Evolutionary conservation across 495 filamentous ascomycete genomes (phyloP).

Genomic region (Pseudoneurospora amorphoporcata): DNA sequence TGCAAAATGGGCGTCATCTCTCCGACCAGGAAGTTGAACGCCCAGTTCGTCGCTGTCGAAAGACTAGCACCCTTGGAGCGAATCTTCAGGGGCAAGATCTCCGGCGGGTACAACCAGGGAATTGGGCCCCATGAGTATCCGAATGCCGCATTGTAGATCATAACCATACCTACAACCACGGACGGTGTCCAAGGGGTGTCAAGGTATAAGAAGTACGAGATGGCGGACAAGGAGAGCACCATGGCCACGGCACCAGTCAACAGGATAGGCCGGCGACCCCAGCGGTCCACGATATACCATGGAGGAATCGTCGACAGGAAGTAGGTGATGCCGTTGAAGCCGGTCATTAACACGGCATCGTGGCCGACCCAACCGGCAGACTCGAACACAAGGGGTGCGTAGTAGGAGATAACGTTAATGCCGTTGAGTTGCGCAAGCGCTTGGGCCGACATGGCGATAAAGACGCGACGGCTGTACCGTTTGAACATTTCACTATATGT

Average conservation of each 20-base stretch:
- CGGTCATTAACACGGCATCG: conserved; percentile 90
- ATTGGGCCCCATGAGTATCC: conserved; percentile 99
- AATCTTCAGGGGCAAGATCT: conserved; percentile 94
- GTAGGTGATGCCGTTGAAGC: conserved; percentile 90
- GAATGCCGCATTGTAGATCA: conserved; percentile 97
- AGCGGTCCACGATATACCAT: conserved; percentile 93
- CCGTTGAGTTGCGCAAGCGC: conserved; percentile 93
- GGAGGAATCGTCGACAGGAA: conserved; percentile 84
- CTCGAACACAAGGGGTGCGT: conserved; percentile 93
- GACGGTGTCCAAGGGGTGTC: conserved; percentile 65
- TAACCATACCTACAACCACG: conserved; percentile 86
- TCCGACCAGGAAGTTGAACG: conserved; percentile 95
- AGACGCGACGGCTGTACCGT: conserved; percentile 81
- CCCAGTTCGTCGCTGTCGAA: conserved; percentile 95
- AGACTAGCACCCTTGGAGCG: conserved; percentile 94
- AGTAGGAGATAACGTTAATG: conserved; percentile 99
- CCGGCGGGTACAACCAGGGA: conserved; percentile 95
- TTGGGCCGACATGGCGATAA: conserved; percentile 99
- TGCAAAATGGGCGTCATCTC: conserved; percentile 90
- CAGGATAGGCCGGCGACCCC: conserved; percentile 83
- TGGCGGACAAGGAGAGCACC: conserved; percentile 79
- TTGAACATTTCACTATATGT: conserved; percentile 92
- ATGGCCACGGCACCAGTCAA: conserved; percentile 86
- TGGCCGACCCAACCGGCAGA: conserved; percentile 88
- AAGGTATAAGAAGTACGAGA: conserved; percentile 93